Conservation (phyloP, 306 rosid species). For the Macrotyloma uniflorum region DNA sequence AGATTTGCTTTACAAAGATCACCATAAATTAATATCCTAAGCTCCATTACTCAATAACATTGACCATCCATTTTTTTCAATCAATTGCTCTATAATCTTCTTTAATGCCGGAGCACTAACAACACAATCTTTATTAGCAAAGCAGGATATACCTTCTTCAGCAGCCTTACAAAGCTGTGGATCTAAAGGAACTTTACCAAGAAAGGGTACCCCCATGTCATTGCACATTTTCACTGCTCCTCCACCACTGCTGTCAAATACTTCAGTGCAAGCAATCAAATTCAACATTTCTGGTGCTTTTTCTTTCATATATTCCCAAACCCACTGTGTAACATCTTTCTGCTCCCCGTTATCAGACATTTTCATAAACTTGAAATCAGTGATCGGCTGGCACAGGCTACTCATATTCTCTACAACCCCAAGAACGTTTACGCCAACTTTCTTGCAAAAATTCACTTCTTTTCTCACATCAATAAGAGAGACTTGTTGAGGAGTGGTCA, state of each 20-base stretch:
- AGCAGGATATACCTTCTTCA: slow-evolving; percentile 92
- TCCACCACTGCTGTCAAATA: slow-evolving; percentile 84
- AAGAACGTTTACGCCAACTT: slow-evolving; percentile 75
- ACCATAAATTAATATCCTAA: slow-evolving; percentile 30
- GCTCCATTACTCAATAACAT: slow-evolving; percentile 47
- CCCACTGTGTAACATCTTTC: slow-evolving; percentile 76
- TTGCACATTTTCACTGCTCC: slow-evolving; percentile 83
- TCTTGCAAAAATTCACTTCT: slow-evolving; percentile 91
- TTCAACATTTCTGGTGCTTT: slow-evolving; percentile 69
- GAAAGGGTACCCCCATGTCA: slow-evolving; percentile 83
- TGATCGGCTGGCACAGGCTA: slow-evolving; percentile 66
- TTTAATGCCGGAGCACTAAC: slow-evolving; percentile 77
- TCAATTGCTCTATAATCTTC: slow-evolving; percentile 67
- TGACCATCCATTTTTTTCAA: slow-evolving; percentile 59
- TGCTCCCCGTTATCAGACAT: slow-evolving; percentile 65
- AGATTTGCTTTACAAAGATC: slow-evolving; percentile 21
- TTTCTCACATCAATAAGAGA: slow-evolving; percentile 86
- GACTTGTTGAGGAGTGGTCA: slow-evolving; percentile 94
- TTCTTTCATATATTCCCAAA: slow-evolving; percentile 57
- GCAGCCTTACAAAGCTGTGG: slow-evolving; percentile 94
- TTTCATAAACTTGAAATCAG: slow-evolving; percentile 66
- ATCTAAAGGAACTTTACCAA: slow-evolving; percentile 91
- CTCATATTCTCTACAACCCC: slow-evolving; percentile 98
- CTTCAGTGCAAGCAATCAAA: slow-evolving; percentile 71
- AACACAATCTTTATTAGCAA: slow-evolving; percentile 59